Percentiles rank a stretch among this genome's conserved stretches.
These are phyloP conservation scores for Solanum phureja DNA, from an alignment of 257 asterid species.

Conservation along the genomic window DNA sequence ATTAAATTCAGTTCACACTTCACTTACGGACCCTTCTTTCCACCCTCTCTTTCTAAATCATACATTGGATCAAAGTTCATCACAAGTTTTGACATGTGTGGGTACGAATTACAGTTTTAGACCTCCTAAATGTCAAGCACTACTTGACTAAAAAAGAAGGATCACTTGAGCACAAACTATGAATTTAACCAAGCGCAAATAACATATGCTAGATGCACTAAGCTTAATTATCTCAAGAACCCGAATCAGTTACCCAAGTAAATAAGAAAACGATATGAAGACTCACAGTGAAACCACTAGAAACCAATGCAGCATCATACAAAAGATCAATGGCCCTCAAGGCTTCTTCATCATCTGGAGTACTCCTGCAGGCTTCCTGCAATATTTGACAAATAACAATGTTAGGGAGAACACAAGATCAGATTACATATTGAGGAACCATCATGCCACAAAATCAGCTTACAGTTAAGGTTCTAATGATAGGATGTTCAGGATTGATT, in stretches of 20 bases:
- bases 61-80: background rate
- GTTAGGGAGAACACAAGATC: background rate
- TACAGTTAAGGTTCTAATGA: slow-evolving; percentile 77
- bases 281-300: slow-evolving; percentile 95
- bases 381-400: background rate
- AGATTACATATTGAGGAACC: background rate
- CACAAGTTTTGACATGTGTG: background rate
- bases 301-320: slow-evolving; percentile 80
- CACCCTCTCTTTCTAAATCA: background rate
- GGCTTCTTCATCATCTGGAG: slow-evolving; percentile 85
- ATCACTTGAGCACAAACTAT: background rate
- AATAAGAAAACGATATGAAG: background rate
- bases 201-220: background rate
- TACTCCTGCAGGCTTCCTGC: slow-evolving; percentile 74
- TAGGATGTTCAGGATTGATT: slow-evolving; percentile 86
- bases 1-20: background rate
- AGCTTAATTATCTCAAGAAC: background rate
- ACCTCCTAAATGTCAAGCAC: background rate
- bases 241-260: background rate
- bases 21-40: background rate
- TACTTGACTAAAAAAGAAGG: background rate
- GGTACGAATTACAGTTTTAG: background rate
- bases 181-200: background rate
- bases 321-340: slow-evolving; percentile 84
- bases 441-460: background rate